These are phyloP conservation scores for Fusarium sp. DNA, from an alignment of 2,329 filamentous ascomycete species.

Conservation along the genomic window DNA sequence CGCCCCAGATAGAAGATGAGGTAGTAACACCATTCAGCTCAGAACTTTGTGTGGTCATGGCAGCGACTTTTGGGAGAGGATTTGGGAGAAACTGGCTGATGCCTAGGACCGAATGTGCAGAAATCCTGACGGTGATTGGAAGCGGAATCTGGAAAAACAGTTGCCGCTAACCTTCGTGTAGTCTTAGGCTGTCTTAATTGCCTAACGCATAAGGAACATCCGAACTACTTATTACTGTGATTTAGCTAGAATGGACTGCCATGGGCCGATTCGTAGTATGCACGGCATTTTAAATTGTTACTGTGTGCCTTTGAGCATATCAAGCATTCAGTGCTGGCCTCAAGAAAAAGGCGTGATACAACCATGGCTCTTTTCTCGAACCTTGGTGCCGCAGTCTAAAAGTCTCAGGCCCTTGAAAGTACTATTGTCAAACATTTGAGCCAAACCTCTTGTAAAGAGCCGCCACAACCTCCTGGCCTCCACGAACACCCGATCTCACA, in stretches of 20 bases:
- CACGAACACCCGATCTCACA: background rate
- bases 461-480: background rate
- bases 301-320: too few relatives aligned
- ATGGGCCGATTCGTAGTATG: too few relatives aligned
- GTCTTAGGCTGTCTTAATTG: background rate
- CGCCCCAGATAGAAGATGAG: background rate
- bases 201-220: background rate
- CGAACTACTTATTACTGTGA: too few relatives aligned
- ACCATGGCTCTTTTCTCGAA: too few relatives aligned
- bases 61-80: background rate
- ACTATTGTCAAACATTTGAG: accelerated
- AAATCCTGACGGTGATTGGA: background rate
- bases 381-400: too few relatives aligned
- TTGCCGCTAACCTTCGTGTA: background rate
- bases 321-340: too few relatives aligned
- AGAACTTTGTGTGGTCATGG: background rate
- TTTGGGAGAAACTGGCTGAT: background rate
- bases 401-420: too few relatives aligned
- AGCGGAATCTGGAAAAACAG: background rate
- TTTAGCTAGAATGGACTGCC: too few relatives aligned
- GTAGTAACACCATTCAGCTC: accelerated
- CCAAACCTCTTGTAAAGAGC: background rate
- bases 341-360: too few relatives aligned
- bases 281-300: too few relatives aligned
- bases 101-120: background rate